phyloP scores from a whole-genome alignment of 1,284 basidiomycete genomes.

The Rhodotorula sp. region DNA sequence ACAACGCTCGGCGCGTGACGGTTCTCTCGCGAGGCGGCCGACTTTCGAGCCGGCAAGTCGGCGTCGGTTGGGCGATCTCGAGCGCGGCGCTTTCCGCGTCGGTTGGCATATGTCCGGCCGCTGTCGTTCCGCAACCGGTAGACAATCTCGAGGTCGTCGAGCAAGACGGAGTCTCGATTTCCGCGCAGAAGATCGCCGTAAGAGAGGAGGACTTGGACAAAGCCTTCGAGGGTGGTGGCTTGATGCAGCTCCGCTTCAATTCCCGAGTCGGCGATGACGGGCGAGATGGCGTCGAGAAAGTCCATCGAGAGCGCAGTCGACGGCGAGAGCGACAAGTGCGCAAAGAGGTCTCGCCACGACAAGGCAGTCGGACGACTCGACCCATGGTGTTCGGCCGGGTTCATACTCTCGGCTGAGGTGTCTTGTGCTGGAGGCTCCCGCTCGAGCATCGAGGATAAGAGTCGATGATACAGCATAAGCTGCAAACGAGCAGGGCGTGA shows the following conservation, averaged over 20 bases:
- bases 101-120: not conserved
- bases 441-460: conserved; percentile 30
- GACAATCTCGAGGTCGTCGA: conserved; percentile 27
- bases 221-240: conserved; percentile 8
- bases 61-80: not conserved
- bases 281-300: conserved; percentile 33
- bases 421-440: not conserved
- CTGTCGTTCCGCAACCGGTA: conserved; percentile 23
- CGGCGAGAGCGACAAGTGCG: conserved; percentile 19
- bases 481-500: conserved; percentile 31
- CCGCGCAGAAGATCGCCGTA: conserved; percentile 10
- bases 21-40: not conserved
- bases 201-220: conserved; percentile 12
- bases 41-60: too few relatives aligned
- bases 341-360: conserved; percentile 34
- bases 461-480: conserved; percentile 42
- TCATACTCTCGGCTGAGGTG: too few relatives aligned
- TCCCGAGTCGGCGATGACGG: conserved; percentile 12
- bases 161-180: not conserved
- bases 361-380: conserved; percentile 1
- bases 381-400: not conserved
- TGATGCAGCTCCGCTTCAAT: not conserved
- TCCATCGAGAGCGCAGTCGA: conserved; percentile 2
- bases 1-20: not conserved
- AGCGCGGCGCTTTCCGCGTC: not conserved